Evolutionary conservation across 2,329 filamentous ascomycete species (phyloP).

Genomic region (Beauveria sp.): DNA sequence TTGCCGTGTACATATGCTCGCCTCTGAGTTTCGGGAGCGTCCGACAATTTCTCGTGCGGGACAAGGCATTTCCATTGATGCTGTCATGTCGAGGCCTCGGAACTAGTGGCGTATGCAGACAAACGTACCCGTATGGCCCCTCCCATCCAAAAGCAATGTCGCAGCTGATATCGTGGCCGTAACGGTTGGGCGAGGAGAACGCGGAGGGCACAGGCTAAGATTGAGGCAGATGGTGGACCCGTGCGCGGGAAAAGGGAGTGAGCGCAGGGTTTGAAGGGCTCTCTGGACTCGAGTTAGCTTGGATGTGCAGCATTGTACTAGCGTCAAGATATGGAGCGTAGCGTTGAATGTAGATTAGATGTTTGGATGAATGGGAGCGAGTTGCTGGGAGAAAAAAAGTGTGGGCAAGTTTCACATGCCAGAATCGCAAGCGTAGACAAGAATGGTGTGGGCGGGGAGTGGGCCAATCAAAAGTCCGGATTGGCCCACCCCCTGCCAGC

Average conservation of each 20-base stretch:
- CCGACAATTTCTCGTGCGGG: conserved; percentile 6
- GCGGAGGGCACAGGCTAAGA: neutral
- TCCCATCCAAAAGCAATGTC: neutral
- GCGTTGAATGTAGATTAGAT: conserved; percentile 2
- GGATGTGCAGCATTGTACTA: neutral
- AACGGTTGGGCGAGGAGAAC: conserved; percentile 3
- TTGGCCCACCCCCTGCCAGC: conserved; percentile 6
- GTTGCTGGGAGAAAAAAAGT: neutral
- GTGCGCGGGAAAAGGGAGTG: neutral
- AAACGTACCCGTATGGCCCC: conserved; percentile 3
- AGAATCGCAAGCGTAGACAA: conserved; percentile 4
- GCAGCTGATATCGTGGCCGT: conserved; percentile 1
- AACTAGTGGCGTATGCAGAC: neutral
- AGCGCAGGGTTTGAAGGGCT: neutral
- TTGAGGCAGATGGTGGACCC: neutral
- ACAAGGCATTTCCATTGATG: neutral
- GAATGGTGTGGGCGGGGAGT: conserved; percentile 3
- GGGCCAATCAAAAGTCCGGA: neutral
- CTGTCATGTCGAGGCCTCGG: neutral
- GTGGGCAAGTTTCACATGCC: conserved; percentile 4
- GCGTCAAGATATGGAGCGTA: neutral
- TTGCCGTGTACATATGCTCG: neutral
- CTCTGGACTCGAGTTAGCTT: neutral
- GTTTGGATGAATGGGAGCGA: neutral
- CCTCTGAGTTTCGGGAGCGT: neutral